phyloP scores from a whole-genome alignment of 768 basidiomycete species.

The Leccinum arenicola region DNA sequence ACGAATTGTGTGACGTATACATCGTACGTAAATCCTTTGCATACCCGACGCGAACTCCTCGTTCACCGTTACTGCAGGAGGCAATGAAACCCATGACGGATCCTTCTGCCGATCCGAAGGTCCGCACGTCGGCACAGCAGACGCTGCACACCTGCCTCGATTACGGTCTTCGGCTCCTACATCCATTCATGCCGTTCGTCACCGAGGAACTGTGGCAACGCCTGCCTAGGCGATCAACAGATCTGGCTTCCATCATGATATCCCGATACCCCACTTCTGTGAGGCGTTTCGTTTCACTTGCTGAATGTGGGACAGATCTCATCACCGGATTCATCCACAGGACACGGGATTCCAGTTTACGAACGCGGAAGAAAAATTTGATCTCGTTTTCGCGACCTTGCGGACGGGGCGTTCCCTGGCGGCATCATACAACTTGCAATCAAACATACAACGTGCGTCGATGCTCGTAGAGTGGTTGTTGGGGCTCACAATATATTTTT shows the following conservation, averaged over 20 bases:
- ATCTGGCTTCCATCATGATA: conserved; percentile 86
- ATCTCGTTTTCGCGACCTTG: conserved; percentile 77
- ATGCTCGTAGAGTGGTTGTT: neutral
- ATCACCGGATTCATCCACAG: conserved; percentile 35
- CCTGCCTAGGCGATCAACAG: conserved; percentile 79
- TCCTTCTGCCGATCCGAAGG: conserved; percentile 56
- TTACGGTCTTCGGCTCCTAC: conserved; percentile 81
- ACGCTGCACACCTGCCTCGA: conserved; percentile 96
- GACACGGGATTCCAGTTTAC: conserved; percentile 58
- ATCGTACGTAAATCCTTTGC: conserved; percentile 57
- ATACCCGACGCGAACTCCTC: neutral
- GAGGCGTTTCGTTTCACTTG: conserved; percentile 30
- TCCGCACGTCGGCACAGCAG: conserved; percentile 84
- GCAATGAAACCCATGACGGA: conserved; percentile 99
- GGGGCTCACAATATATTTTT: neutral
- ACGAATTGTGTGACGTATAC: conserved; percentile 99
- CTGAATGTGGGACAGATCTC: neutral
- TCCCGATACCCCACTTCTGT: conserved; percentile 80
- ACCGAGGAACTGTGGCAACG: conserved; percentile 99
- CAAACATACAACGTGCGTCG: conserved; percentile 47
- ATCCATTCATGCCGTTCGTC: conserved; percentile 99
- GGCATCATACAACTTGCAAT: conserved; percentile 85
- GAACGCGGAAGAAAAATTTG: conserved; percentile 81
- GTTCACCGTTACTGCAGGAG: conserved; percentile 54
- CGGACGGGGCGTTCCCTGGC: conserved; percentile 49